A percentile compares a stretch with the other conserved stretches of the same genome.
These are phyloP conservation scores for Darksidea phi DNA, from an alignment of 495 filamentous ascomycete species.

Conservation along the genomic window DNA sequence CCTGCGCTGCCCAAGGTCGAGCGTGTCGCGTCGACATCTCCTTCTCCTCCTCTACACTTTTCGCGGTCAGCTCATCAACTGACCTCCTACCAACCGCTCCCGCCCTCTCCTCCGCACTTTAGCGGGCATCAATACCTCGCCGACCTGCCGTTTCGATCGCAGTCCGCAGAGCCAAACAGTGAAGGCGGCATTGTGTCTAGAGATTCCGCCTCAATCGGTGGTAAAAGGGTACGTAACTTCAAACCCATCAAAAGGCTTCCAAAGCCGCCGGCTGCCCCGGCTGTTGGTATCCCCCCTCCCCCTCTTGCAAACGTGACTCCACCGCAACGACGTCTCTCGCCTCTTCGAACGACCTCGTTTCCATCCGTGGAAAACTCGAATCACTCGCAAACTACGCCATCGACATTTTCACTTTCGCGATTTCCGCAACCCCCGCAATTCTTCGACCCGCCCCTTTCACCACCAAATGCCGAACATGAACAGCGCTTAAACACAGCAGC, in stretches of 20 bases:
- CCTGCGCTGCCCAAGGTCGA: conserved; percentile 32
- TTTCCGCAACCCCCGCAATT: conserved; percentile 32
- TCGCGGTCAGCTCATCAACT: conserved; percentile 12
- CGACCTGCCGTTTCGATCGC: conserved; percentile 15
- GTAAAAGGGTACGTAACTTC: conserved; percentile 20
- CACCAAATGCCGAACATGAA: conserved; percentile 14
- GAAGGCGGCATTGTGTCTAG: background rate
- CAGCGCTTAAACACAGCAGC: conserved; percentile 13
- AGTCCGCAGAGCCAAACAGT: conserved; percentile 18
- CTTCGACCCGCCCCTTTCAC: conserved; percentile 17
- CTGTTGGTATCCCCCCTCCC: background rate
- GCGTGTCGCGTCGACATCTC: conserved; percentile 22
- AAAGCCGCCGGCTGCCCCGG: conserved; percentile 5
- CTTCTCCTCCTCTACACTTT: conserved; percentile 12
- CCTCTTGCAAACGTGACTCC: conserved; percentile 13
- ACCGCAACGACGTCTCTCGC: conserved; percentile 10
- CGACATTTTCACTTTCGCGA: conserved; percentile 34
- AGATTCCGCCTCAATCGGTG: background rate
- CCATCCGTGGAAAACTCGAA: conserved; percentile 10
- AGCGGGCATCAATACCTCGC: background rate
- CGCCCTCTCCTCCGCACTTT: conserved; percentile 26
- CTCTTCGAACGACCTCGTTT: conserved; percentile 4
- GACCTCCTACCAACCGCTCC: conserved; percentile 18
- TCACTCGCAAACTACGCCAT: conserved; percentile 20
- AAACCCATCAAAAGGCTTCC: conserved; percentile 36